Base-by-base conservation (phyloP, 2,329 filamentous ascomycete species). In the Ophiognomonia clavigignenti-juglandacearum region DNA sequence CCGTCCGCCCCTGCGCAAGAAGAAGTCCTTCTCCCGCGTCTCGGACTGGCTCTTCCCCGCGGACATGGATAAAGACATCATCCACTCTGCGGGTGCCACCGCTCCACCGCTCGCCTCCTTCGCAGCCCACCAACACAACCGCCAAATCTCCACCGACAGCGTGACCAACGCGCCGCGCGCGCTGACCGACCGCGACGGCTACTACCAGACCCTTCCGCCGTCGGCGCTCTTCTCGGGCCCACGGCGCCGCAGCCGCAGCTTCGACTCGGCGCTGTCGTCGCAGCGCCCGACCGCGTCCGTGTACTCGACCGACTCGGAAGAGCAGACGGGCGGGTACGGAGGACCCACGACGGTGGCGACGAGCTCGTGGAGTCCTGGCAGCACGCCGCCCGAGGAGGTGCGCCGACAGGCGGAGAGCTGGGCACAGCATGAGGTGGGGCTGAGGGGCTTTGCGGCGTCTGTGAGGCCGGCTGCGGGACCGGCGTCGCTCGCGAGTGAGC, bases 21-120 rank as follows among this genome's bases (percentile, higher is more conserved):
- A 83, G 69, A 84, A 83, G 58, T 82, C 80, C 0, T 83, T 85
- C 58, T 80, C 78, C 9, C 71, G 73, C 14, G 76, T 83, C 8
- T 82, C 80, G 3, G 73, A 62, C 54, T 83, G 80, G 78, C 66
- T 83, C 22, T 78, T 76, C 54, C 69, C 74, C 37, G 61, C 64
- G 16, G 56, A 59, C 26, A 57, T 45, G 39, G 56, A 65, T 10
- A 43, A 23, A n/a, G 41, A 43, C 14, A 27, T 9, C 36, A 23
- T 11, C 43, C 2, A 16, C 24, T n/a, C 26, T 16, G 13, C 13
- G 18, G 18, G 14, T 29, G 24, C n/a, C n/a, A n/a, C n/a, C n/a
- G n/a, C n/a, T n/a, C n/a, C n/a, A n/a, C n/a, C n/a, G n/a, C n/a
- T 56, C 62, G 38, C 59, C 68, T 47, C 61, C 31, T 38, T 63